Percentiles rank a stretch among this genome's conserved stretches.
These are phyloP conservation scores for Epichloe brachyelytri DNA, from an alignment of 2,329 filamentous ascomycete species.

Conservation along the genomic window DNA sequence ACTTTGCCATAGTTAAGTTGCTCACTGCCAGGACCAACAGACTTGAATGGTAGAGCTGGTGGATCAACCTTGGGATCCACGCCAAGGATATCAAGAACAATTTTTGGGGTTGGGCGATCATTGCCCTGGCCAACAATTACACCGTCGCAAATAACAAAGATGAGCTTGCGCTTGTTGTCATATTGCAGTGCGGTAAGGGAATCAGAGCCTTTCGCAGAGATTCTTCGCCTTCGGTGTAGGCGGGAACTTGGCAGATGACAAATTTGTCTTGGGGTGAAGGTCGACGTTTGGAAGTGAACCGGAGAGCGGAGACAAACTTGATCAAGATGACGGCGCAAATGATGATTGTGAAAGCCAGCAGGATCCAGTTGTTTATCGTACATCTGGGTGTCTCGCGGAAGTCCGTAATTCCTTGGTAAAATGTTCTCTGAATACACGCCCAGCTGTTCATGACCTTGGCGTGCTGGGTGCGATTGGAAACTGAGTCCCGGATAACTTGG, in stretches of 20 bases:
- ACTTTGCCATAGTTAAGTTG: slow-evolving; percentile 98
- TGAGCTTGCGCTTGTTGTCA: slow-evolving; percentile 95
- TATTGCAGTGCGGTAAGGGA: slow-evolving; percentile 90
- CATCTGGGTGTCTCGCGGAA: slow-evolving; percentile 69
- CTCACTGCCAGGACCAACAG: slow-evolving; percentile 74
- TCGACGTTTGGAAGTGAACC: slow-evolving; percentile 82
- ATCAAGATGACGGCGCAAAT: slow-evolving; percentile 65
- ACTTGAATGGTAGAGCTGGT: slow-evolving; percentile 86
- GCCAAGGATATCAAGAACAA: slow-evolving; percentile 91
- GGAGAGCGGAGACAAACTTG: slow-evolving; percentile 88
- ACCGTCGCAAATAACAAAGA: slow-evolving; percentile 92
- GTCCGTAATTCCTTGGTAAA: slow-evolving; percentile 72
- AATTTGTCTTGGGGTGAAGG: slow-evolving; percentile 94
- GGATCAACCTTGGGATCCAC: slow-evolving; percentile 96
- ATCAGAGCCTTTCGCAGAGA: slow-evolving; percentile 81
- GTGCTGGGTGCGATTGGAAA: slow-evolving; percentile 37
- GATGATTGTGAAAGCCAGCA: slow-evolving; percentile 77
- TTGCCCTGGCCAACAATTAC: slow-evolving; percentile 95
- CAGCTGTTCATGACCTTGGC: slow-evolving; percentile 50
- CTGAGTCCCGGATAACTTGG: slow-evolving; percentile 32
- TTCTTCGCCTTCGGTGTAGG: slow-evolving; percentile 96
- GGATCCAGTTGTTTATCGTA: slow-evolving; percentile 80
- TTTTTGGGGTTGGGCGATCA: slow-evolving; percentile 92
- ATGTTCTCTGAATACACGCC: slow-evolving; percentile 71
- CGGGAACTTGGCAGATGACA: slow-evolving; percentile 94